Percentiles rank a stretch among this genome's conserved stretches.
Conservation (phyloP, 1,284 basidiomycete species). For the Spongispora temasekensis region DNA sequence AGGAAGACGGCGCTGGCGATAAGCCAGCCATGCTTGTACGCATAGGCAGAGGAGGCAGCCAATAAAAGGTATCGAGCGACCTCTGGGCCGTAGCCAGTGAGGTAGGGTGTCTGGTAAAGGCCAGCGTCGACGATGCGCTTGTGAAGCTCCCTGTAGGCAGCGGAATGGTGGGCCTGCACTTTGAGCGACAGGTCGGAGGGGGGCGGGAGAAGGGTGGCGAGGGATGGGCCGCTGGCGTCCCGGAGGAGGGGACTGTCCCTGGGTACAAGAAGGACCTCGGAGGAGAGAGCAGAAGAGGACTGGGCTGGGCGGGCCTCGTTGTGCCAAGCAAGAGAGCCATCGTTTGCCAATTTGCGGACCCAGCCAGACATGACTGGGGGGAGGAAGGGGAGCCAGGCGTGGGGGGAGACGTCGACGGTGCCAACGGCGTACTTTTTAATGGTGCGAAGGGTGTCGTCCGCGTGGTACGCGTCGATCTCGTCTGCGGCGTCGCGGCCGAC, state of each 20-base stretch:
- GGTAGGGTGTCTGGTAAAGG: constrained; percentile 81
- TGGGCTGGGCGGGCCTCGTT: constrained; percentile 57
- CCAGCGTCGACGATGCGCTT: constrained; percentile 76
- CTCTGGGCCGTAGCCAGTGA: constrained; percentile 91
- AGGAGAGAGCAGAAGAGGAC: constrained; percentile 44
- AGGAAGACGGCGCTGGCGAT: constrained; percentile 77
- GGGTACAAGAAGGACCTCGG: constrained; percentile 65
- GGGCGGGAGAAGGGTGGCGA: constrained; percentile 52
- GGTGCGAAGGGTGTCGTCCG: constrained; percentile 60
- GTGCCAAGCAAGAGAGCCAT: constrained; percentile 56
- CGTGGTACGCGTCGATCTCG: constrained; percentile 94
- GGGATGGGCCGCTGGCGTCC: constrained; percentile 43
- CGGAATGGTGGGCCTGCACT: constrained; percentile 71
- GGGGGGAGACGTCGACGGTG: constrained; percentile 57
- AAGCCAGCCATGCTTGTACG: constrained; percentile 68
- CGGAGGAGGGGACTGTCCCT: constrained; percentile 32
- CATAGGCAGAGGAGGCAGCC: constrained; percentile 56
- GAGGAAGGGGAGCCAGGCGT: constrained; percentile 79
- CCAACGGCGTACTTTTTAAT: constrained; percentile 80
- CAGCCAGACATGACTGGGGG: constrained; percentile 91
- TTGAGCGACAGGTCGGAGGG: constrained; percentile 57
- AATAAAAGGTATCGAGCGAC: constrained; percentile 75
- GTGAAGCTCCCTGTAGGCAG: constrained; percentile 83
- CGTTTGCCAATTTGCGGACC: constrained; percentile 49
- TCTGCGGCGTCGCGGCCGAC: constrained; percentile 94